phyloP scores from a whole-genome alignment of 176 grass and related monocot species.

The Stipa capillata region DNA sequence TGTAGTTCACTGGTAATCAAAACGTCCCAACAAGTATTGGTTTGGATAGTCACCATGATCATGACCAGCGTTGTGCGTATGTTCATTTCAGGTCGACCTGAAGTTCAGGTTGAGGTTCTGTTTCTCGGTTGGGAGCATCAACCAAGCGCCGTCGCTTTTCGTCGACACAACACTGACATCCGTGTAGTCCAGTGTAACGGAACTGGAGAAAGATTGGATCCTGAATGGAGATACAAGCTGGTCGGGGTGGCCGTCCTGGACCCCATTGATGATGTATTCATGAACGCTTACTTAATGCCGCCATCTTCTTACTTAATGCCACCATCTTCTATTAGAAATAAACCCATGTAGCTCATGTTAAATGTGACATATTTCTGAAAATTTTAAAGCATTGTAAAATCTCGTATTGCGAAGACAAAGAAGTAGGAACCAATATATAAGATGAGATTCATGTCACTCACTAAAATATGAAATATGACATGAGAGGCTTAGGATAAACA shows the following conservation, averaged over 20 bases:
- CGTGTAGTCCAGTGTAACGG: constrained; percentile 53
- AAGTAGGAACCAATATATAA: too few species aligned
- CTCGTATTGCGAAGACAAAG: too few species aligned
- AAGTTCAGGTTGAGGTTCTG: constrained; percentile 72
- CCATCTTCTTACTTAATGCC: too few species aligned
- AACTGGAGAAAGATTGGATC: constrained; percentile 52
- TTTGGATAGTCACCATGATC: not conserved
- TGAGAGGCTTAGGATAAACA: too few species aligned
- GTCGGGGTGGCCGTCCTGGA: constrained; percentile 73
- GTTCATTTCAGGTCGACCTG: constrained; percentile 70
- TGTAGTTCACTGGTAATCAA: not conserved
- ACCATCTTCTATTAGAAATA: too few species aligned
- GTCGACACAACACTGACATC: constrained; percentile 85
- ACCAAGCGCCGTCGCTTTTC: constrained; percentile 66
- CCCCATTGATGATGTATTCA: constrained; percentile 52
- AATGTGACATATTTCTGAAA: too few species aligned
- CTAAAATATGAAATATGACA: too few species aligned
- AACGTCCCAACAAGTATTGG: not conserved
- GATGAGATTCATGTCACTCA: too few species aligned
- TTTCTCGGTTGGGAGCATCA: constrained; percentile 75
- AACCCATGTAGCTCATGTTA: too few species aligned
- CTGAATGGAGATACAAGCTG: constrained; percentile 51
- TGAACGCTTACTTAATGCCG: constrained; percentile 79
- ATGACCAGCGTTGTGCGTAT: not conserved
- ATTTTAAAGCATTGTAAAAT: too few species aligned